Evolutionary conservation across 2,329 filamentous ascomycete species (phyloP).

Genomic region (Raffaelea arxii): DNA sequence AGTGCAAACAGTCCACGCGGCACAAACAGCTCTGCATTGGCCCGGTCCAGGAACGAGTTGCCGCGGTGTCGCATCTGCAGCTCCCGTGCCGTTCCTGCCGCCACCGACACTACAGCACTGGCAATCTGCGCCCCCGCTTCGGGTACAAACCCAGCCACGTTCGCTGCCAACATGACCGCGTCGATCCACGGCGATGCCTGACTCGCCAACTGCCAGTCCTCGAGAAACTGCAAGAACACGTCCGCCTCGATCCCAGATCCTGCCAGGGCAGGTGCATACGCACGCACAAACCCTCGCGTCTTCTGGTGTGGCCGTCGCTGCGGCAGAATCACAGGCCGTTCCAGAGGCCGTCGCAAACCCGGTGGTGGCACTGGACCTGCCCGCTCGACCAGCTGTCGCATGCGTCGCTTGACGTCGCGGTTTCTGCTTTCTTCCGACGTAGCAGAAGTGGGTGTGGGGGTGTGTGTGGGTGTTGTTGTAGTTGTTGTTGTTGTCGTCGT

Average conservation of each 20-base stretch:
- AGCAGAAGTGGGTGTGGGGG: too few species aligned
- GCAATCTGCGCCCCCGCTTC: slow-evolving; percentile 20
- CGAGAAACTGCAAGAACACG: slow-evolving; percentile 26
- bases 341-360: slow-evolving; percentile 14
- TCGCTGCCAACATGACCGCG: slow-evolving; percentile 13
- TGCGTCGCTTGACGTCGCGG: slow-evolving; percentile 7
- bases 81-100: slow-evolving; percentile 17
- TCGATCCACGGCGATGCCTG: slow-evolving; percentile 15
- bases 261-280: slow-evolving; percentile 25
- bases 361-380: slow-evolving; percentile 13
- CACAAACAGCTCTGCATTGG: slow-evolving; percentile 21
- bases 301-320: slow-evolving; percentile 25
- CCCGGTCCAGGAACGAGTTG: slow-evolving; percentile 18
- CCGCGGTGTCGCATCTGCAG: slow-evolving; percentile 16
- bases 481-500: not conserved
- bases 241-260: slow-evolving; percentile 24
- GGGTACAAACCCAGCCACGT: slow-evolving; percentile 17
- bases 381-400: slow-evolving; percentile 12
- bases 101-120: slow-evolving; percentile 15
- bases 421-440: too few species aligned
- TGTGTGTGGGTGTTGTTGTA: not conserved
- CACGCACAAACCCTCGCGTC: slow-evolving; percentile 26
- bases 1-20: slow-evolving; percentile 20
- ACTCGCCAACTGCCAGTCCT: slow-evolving; percentile 19
- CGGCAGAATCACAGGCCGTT: slow-evolving; percentile 29